Percentiles rank a stretch among this genome's conserved stretches.
These are phyloP conservation scores for Wickerhamiella lipophila DNA, from an alignment of 805 yeast genomes.

Conservation along the genomic window DNA sequence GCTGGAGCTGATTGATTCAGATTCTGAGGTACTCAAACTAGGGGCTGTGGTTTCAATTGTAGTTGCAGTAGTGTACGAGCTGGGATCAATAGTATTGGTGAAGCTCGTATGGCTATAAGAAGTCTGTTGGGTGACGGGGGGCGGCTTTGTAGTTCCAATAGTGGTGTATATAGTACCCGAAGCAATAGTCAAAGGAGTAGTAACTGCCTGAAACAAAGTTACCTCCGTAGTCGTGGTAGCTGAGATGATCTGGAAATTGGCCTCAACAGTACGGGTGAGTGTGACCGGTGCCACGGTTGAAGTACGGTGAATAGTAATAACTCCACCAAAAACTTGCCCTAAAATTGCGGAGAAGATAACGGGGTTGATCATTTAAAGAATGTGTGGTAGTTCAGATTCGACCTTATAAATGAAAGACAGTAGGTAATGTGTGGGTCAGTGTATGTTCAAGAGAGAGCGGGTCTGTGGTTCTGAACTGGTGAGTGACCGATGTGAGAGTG, in stretches of 20 bases:
- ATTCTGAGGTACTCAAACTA: neutral
- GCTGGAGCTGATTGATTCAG: neutral
- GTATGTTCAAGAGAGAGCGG: neutral
- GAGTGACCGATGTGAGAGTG: neutral
- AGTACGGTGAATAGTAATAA: slow-evolving; percentile 10
- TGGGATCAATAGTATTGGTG: slow-evolving; percentile 25
- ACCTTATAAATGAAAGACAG: neutral
- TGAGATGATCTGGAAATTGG: slow-evolving; percentile 14
- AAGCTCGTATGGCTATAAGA: slow-evolving; percentile 25
- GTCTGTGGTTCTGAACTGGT: neutral
- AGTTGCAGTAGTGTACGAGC: slow-evolving; percentile 23
- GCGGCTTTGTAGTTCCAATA: slow-evolving; percentile 23
- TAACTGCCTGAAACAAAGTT: slow-evolving; percentile 25
- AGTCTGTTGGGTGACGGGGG: slow-evolving; percentile 27
- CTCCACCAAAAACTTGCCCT: slow-evolving; percentile 3
- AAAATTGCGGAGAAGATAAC: neutral
- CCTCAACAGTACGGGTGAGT: slow-evolving; percentile 11
- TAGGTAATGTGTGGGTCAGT: neutral
- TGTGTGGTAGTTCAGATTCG: neutral
- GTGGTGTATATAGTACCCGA: slow-evolving; percentile 25
- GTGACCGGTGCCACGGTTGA: slow-evolving; percentile 3
- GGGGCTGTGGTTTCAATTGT: slow-evolving; percentile 11
- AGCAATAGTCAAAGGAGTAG: slow-evolving; percentile 26
- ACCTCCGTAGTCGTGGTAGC: slow-evolving; percentile 20
- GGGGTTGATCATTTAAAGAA: slow-evolving; percentile 9